Conservation (phyloP, 2,329 filamentous ascomycete genomes). For the Aspergillus udagawae region DNA sequence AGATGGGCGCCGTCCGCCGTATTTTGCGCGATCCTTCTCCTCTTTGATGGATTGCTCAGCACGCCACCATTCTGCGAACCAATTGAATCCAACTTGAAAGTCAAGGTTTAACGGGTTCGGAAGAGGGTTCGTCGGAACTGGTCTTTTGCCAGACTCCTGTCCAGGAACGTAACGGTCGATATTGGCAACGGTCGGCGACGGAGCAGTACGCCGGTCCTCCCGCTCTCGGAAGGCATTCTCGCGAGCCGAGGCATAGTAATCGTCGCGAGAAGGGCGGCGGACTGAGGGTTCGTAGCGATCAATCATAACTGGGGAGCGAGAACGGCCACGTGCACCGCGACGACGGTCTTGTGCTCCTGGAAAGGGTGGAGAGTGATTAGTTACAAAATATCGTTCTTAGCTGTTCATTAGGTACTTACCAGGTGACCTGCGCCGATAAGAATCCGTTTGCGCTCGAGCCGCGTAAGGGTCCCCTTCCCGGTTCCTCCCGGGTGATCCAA, state of each 20-base stretch:
- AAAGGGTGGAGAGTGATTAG: background rate
- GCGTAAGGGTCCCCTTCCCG: constrained; percentile 39
- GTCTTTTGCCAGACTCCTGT: constrained; percentile 53
- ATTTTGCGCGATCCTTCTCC: constrained; percentile 58
- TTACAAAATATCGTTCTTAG: background rate
- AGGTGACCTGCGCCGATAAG: constrained; percentile 45
- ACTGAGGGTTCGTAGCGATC: constrained; percentile 61
- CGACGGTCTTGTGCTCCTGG: constrained; percentile 40
- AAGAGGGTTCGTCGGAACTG: constrained; percentile 53
- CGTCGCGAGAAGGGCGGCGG: constrained; percentile 51
- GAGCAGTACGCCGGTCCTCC: constrained; percentile 55
- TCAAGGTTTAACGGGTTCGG: constrained; percentile 60
- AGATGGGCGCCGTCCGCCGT: constrained; percentile 53
- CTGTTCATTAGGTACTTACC: constrained; percentile 29
- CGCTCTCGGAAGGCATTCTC: constrained; percentile 48
- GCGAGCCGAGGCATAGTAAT: constrained; percentile 49
- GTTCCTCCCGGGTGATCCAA: constrained; percentile 41
- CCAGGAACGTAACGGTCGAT: constrained; percentile 65
- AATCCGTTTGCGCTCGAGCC: constrained; percentile 32
- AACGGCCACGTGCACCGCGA: constrained; percentile 46
- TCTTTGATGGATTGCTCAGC: constrained; percentile 61
- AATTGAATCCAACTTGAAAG: constrained; percentile 65
- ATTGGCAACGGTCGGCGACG: constrained; percentile 54
- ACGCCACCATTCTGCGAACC: constrained; percentile 66
- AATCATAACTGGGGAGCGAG: constrained; percentile 58